Conservation (phyloP, 2,329 filamentous ascomycete species). For the Aspergillus cejpii region DNA sequence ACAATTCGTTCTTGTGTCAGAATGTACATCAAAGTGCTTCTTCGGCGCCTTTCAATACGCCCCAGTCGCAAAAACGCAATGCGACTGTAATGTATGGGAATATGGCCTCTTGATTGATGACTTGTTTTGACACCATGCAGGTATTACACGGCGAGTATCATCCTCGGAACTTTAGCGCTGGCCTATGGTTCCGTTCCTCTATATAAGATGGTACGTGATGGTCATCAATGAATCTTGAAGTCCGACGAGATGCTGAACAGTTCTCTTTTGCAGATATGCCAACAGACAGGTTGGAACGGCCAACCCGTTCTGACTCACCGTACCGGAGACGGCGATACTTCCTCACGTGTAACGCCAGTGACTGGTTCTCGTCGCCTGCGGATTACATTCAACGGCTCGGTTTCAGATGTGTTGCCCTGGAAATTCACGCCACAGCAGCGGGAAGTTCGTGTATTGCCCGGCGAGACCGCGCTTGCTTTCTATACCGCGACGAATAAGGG, state of each 20-base stretch:
- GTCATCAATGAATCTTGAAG: background rate
- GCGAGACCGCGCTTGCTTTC: conserved; percentile 94
- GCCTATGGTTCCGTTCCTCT: conserved; percentile 61
- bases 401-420: conserved; percentile 93
- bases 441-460: conserved; percentile 88
- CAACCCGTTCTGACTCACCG: conserved; percentile 78
- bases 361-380: conserved; percentile 75
- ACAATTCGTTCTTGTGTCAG: conserved; percentile 24
- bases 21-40: conserved; percentile 21
- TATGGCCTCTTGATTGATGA: conserved; percentile 1
- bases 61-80: conserved; percentile 44
- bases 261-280: conserved; percentile 39
- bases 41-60: conserved; percentile 29
- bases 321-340: conserved; percentile 60
- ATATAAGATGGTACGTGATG: conserved; percentile 55
- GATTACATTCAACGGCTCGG: conserved; percentile 92
- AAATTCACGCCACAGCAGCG: conserved; percentile 96
- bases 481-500: conserved; percentile 94
- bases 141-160: conserved; percentile 58
- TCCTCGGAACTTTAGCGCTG: conserved; percentile 56
- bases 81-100: conserved; percentile 48
- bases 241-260: conserved; percentile 1
- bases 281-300: conserved; percentile 69
- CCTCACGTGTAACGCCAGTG: conserved; percentile 72
- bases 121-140: conserved; percentile 32